Percentiles rank a stretch among this genome's conserved stretches.
These are phyloP conservation scores for Lecanicillium sp. DNA, from an alignment of 2,329 filamentous ascomycete genomes.

Conservation along the genomic window DNA sequence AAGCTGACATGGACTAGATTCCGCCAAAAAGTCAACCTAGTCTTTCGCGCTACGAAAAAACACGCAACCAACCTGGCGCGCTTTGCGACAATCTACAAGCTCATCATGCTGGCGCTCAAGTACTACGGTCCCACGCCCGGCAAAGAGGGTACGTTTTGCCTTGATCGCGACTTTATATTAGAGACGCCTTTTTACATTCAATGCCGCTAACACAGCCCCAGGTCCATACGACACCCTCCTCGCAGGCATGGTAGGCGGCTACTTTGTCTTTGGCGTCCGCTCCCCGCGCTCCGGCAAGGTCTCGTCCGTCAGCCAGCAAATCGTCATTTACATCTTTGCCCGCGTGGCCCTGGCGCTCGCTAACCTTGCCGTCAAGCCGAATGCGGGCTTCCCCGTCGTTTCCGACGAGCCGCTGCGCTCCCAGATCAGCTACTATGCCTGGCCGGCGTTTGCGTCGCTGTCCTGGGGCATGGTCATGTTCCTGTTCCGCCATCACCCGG, in stretches of 20 bases:
- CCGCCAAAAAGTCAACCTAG: conserved; percentile 66
- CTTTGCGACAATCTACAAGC: conserved; percentile 88
- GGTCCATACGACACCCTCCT: conserved; percentile 77
- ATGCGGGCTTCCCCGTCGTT: conserved; percentile 39
- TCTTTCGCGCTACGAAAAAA: conserved; percentile 78
- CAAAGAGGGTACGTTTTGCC: conserved; percentile 40
- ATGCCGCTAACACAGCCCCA: conserved; percentile 16
- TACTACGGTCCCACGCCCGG: conserved; percentile 48
- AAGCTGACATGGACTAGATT: conserved; percentile 38
- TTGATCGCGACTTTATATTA: neutral
- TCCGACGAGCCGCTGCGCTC: conserved; percentile 38
- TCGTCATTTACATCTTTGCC: conserved; percentile 96
- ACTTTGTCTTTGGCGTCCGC: conserved; percentile 75
- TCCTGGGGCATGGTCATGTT: conserved; percentile 96
- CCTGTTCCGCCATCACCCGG: conserved; percentile 84
- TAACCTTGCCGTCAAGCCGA: conserved; percentile 67
- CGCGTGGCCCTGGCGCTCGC: conserved; percentile 79
- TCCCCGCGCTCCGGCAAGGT: conserved; percentile 57
- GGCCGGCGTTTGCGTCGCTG: conserved; percentile 84
- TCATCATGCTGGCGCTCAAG: conserved; percentile 66
- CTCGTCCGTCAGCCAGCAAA: conserved; percentile 86
- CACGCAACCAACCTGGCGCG: conserved; percentile 88
- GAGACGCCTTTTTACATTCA: too few species aligned
- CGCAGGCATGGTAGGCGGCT: conserved; percentile 81
- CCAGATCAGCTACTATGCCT: conserved; percentile 62